Percentiles rank a stretch among this genome's conserved stretches.
phyloP scores from a whole-genome alignment of 2,329 filamentous ascomycete species.

The Leptosphaerulina australis region DNA sequence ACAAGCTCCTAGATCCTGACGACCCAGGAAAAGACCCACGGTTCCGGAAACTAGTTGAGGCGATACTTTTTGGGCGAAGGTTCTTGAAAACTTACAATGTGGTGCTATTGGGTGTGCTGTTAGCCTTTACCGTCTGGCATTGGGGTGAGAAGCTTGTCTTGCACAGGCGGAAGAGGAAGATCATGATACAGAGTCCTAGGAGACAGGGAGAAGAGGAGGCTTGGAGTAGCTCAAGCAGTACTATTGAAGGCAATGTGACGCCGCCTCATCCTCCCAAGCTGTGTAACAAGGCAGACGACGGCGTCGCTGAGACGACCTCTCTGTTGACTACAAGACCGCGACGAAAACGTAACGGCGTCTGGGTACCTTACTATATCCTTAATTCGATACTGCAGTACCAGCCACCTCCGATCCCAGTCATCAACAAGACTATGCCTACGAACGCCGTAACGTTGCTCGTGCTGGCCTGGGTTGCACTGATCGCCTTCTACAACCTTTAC shows the following conservation, averaged over 20 bases:
- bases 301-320: constrained; percentile 41
- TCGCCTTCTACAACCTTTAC: constrained; percentile 65
- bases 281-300: constrained; percentile 26
- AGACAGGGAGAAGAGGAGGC: constrained; percentile 21
- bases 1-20: constrained; percentile 31
- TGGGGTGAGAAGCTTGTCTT: constrained; percentile 41
- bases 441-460: constrained; percentile 63
- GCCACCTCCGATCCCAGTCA: constrained; percentile 61
- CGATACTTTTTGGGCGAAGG: constrained; percentile 47
- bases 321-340: constrained; percentile 31
- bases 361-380: constrained; percentile 32
- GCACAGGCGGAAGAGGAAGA: constrained; percentile 21
- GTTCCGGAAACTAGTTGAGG: constrained; percentile 46
- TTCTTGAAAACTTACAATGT: constrained; percentile 51
- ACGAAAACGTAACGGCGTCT: constrained; percentile 9
- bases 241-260: constrained; percentile 44
- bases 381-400: constrained; percentile 60
- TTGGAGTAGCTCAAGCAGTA: constrained; percentile 51
- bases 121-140: constrained; percentile 47
- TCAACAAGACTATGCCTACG: constrained; percentile 63
- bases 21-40: constrained; percentile 46
- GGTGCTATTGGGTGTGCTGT: constrained; percentile 46
- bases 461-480: constrained; percentile 59
- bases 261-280: constrained; percentile 25
- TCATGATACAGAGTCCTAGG: background rate